Base-by-base conservation (phyloP, 2,329 filamentous ascomycete species). In the Colletotrichum liriopes region DNA sequence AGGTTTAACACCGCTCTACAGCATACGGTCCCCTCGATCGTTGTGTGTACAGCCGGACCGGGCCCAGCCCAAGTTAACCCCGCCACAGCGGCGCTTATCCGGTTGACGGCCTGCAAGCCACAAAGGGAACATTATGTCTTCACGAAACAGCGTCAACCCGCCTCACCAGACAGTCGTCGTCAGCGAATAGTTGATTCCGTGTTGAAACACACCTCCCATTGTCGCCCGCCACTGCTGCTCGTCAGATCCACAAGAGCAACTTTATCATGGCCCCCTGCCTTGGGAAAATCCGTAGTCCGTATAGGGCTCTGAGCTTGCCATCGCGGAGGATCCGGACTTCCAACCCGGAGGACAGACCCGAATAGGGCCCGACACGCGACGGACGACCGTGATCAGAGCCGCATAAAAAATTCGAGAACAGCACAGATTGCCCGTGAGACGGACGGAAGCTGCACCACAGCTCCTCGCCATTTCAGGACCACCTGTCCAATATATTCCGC, bases 121-220 rank as follows among this genome's bases (percentile, higher is more conserved):
- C 23, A 61, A 16, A 20, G 43, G 14, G 35, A 41, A 35, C 45
- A 52, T n/a, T 20, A 12, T 8, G 49, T 35, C 49, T 20, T 39
- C 12, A 20, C 23, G 49, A 56, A 37, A 47, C 29, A 55, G n/a
- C 9, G 39, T 47, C 18, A 37, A 16, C 8, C 29, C 37, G 47
- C 67, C 26, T 41, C 56, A 51, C 45, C 20, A 23, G 64, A 58
- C 52, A 58, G 37, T 29, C 47, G 37, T 54, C 54, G 16, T 8
- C 37, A 37, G 51, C 45, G 37, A 64, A 59, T 65, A 37, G 65
- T 63, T 66, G 65, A 51, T 45, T 51, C 65, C 49, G 43, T 43
- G 35, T 35, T 35, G 11, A 16, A 47, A 29, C 43, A 11, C 2
- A 23, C 11, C 16, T n/a, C 18, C 2, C 8, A 18, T 26, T 41